Conservation (phyloP, 441 rosid species). For the Jatropha podagrica region DNA sequence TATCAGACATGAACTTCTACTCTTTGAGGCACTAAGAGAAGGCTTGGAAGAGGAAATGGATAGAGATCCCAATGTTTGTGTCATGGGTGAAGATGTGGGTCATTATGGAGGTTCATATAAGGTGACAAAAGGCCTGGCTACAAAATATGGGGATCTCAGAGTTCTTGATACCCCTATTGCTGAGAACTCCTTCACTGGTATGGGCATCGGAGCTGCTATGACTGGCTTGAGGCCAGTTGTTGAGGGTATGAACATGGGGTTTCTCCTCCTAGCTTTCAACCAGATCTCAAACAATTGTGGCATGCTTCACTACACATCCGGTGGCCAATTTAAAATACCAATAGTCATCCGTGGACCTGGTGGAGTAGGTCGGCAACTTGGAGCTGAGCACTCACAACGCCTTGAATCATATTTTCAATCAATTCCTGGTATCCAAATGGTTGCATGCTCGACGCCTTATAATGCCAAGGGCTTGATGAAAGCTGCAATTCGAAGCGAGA, state of each 20-base stretch:
- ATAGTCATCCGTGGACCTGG: constrained; percentile 96
- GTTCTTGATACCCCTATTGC: constrained; percentile 98
- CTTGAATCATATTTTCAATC: constrained; percentile 97
- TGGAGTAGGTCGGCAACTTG: constrained; percentile 96
- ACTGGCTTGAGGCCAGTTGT: constrained; percentile 87
- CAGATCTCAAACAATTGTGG: constrained; percentile 99
- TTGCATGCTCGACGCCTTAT: constrained; percentile 96
- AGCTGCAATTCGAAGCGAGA: constrained; percentile 92
- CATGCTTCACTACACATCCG: constrained; percentile 98
- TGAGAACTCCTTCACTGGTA: constrained; percentile 96
- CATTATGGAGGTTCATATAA: constrained; percentile 99
- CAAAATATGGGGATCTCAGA: constrained; percentile 86
- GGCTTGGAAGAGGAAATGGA: constrained; percentile 99
- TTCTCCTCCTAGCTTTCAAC: constrained; percentile 95
- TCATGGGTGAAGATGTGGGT: constrained; percentile 99
- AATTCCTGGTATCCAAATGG: constrained; percentile 98
- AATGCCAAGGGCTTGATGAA: constrained; percentile 99
- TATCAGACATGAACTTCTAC: constrained; percentile 79
- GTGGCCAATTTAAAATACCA: constrained; percentile 93
- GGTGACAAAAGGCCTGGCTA: constrained; percentile 80
- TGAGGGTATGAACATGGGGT: constrained; percentile 99
- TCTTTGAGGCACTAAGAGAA: constrained; percentile 89
- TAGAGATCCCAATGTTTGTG: constrained; percentile 80
- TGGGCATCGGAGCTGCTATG: constrained; percentile 99
- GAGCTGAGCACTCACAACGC: constrained; percentile 98